Percentiles rank a stretch among this genome's conserved stretches.
phyloP scores from a whole-genome alignment of 2,329 filamentous ascomycete genomes.

The Alternaria sp. region DNA sequence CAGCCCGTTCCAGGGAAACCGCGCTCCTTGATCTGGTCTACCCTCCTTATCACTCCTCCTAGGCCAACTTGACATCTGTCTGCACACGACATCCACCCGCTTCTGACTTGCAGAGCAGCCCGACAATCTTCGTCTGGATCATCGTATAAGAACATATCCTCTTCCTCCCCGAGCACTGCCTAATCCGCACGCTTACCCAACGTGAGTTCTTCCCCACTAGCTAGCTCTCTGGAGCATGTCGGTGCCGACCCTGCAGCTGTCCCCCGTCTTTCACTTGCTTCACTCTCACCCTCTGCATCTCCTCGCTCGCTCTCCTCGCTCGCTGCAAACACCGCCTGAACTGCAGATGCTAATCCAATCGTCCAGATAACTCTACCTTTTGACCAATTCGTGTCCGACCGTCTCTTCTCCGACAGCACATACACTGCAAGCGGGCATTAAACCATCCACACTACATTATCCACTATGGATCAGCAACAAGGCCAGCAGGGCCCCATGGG shows the following conservation, averaged over 20 bases:
- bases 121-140: conserved; percentile 12
- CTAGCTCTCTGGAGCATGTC: conserved; percentile 32
- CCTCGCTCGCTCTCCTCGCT: not conserved
- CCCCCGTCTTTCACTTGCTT: conserved; percentile 9
- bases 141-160: conserved; percentile 44
- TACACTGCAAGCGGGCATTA: conserved; percentile 33
- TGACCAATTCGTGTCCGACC: conserved; percentile 34
- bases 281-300: not conserved
- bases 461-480: conserved; percentile 62
- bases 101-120: conserved; percentile 40
- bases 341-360: conserved; percentile 25
- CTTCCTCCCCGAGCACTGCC: conserved; percentile 32
- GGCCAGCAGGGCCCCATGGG: conserved; percentile 66
- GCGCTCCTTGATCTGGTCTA: conserved; percentile 49
- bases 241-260: conserved; percentile 32
- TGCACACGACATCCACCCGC: conserved; percentile 25
- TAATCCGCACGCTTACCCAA: conserved; percentile 30
- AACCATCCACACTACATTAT: conserved; percentile 33
- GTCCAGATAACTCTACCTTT: conserved; percentile 37
- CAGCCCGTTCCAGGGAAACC: conserved; percentile 48
- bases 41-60: conserved; percentile 45
- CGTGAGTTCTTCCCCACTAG: conserved; percentile 40
- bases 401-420: conserved; percentile 37
- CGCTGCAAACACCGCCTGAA: not conserved
- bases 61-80: conserved; percentile 23